These are phyloP conservation scores for Colletotrichum liriopes DNA, from an alignment of 2,329 filamentous ascomycete species.

Conservation along the genomic window DNA sequence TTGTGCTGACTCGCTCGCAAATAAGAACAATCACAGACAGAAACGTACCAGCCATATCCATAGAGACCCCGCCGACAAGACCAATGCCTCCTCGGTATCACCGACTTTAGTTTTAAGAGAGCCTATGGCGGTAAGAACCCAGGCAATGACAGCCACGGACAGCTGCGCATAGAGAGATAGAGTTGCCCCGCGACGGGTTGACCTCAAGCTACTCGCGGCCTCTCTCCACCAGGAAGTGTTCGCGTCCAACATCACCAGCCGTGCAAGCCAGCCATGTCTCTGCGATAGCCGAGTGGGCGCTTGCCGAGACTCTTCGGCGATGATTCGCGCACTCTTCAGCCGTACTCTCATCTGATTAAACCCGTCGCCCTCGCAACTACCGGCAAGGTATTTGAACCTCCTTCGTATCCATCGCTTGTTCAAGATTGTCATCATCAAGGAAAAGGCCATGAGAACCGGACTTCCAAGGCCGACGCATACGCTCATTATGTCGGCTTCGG, in stretches of 20 bases:
- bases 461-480: constrained; percentile 45
- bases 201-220: constrained; percentile 29
- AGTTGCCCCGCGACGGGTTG: constrained; percentile 42
- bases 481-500: constrained; percentile 42
- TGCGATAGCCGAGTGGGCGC: constrained; percentile 41
- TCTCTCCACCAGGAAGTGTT: constrained; percentile 44
- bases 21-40: background rate
- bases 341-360: background rate
- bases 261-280: constrained; percentile 39
- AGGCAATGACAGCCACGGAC: constrained; percentile 41
- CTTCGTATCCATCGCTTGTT: constrained; percentile 43
- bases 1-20: background rate
- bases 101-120: constrained; percentile 41
- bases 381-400: constrained; percentile 38
- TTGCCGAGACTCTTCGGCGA: constrained; percentile 44
- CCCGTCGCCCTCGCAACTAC: background rate
- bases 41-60: constrained; percentile 45
- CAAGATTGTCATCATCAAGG: constrained; percentile 45
- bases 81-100: constrained; percentile 38
- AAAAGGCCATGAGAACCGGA: constrained; percentile 45
- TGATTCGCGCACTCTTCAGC: constrained; percentile 34
- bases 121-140: constrained; percentile 40
- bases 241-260: constrained; percentile 40
- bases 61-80: constrained; percentile 42
- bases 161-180: constrained; percentile 44